phyloP scores from a whole-genome alignment of 2,329 filamentous ascomycete genomes.

The Hypomyces rosellus region DNA sequence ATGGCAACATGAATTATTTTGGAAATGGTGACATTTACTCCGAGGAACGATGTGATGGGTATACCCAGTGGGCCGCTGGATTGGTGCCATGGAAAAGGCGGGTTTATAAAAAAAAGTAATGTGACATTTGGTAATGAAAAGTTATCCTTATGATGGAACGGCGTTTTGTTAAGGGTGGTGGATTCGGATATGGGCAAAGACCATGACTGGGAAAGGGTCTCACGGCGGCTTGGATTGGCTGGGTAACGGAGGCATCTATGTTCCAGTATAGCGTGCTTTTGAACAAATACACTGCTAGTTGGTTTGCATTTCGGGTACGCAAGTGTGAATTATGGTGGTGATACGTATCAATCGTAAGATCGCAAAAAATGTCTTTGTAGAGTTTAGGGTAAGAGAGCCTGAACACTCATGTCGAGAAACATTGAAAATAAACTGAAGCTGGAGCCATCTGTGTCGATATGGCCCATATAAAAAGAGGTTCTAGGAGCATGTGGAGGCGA shows the following conservation, averaged over 20 bases:
- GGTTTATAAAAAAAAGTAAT: background rate
- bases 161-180: background rate
- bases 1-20: background rate
- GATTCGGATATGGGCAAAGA: background rate
- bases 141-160: background rate
- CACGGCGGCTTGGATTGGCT: background rate
- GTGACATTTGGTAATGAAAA: conserved; percentile 6
- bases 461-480: background rate
- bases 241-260: background rate
- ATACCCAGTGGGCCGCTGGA: conserved; percentile 10
- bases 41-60: conserved; percentile 6
- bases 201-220: background rate
- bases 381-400: too few species aligned
- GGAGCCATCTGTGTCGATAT: too few species aligned
- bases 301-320: background rate
- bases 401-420: too few species aligned
- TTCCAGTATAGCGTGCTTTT: background rate
- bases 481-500: background rate
- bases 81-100: conserved; percentile 4
- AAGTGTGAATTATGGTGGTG: too few species aligned
- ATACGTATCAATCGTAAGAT: too few species aligned
- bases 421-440: too few species aligned
- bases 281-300: background rate
- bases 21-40: background rate
- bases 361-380: too few species aligned